Conservation (phyloP, 345 rosid genomes). For the Eucalyptus cloeziana region DNA sequence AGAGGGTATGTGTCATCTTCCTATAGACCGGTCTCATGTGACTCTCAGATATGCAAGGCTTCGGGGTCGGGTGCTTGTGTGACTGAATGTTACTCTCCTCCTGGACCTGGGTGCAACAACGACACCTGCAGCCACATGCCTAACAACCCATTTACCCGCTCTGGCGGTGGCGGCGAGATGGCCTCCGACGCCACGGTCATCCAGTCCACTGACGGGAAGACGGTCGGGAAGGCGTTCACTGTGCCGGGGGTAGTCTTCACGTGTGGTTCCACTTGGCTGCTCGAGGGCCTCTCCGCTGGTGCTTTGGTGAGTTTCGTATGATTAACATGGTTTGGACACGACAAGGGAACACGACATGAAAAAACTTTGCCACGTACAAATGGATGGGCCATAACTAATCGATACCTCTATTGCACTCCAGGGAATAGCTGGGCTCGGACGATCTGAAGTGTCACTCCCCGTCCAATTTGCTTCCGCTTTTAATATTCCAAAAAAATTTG, state of each 20-base stretch:
- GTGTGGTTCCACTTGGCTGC: not conserved
- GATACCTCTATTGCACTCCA: not conserved
- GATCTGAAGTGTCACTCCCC: conserved; percentile 7
- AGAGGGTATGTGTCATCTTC: not conserved
- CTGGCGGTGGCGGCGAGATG: not conserved
- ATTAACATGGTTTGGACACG: not conserved
- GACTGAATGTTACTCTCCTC: not conserved
- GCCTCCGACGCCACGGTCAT: not conserved
- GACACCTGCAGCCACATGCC: not conserved
- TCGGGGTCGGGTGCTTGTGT: not conserved
- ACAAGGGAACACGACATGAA: not conserved
- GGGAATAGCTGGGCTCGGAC: conserved; percentile 20
- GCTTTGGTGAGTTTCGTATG: not conserved
- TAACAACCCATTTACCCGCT: not conserved
- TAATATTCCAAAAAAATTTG: conserved; percentile 5
- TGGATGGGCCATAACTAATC: not conserved
- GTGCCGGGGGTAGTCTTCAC: not conserved
- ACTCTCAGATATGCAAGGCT: not conserved
- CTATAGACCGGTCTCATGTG: not conserved
- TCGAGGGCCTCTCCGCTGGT: not conserved
- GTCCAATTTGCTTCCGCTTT: conserved; percentile 8
- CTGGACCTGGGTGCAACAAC: not conserved
- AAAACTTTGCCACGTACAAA: too few relatives aligned
- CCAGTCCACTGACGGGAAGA: not conserved
- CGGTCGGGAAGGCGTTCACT: not conserved